Evolutionary conservation across 1,284 basidiomycete species (phyloP).

Genomic region (Phaffia rhodozyma): DNA sequence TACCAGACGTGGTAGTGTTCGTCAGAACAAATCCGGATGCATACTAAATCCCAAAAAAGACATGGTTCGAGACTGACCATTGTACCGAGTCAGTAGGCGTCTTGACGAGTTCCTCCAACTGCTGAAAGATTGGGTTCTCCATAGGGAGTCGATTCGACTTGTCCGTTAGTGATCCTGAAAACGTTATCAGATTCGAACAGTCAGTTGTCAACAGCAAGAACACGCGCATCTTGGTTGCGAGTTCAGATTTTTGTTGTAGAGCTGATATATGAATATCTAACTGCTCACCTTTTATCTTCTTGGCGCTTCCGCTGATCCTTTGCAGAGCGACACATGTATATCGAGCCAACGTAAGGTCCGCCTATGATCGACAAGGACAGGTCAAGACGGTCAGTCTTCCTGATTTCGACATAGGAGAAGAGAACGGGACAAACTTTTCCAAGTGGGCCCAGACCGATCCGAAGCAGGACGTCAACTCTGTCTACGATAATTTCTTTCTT

Average conservation of each 20-base stretch:
- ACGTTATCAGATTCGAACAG: background rate
- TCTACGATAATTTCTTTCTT: slow-evolving; percentile 75
- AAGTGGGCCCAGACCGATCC: slow-evolving; percentile 71
- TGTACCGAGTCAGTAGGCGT: slow-evolving; percentile 68
- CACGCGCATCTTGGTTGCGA: background rate
- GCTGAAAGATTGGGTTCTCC: slow-evolving; percentile 74
- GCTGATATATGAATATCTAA: background rate
- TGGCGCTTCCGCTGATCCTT: slow-evolving; percentile 81
- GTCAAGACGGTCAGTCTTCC: background rate
- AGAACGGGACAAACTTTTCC: slow-evolving; percentile 51
- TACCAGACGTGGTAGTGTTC: slow-evolving; percentile 17
- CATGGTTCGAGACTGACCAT: slow-evolving; percentile 43
- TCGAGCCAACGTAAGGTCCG: slow-evolving; percentile 75
- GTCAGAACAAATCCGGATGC: slow-evolving; percentile 16
- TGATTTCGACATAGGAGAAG: background rate
- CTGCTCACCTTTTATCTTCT: slow-evolving; percentile 80
- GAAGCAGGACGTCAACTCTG: slow-evolving; percentile 70
- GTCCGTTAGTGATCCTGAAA: slow-evolving; percentile 67
- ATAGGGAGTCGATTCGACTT: slow-evolving; percentile 78
- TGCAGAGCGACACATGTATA: slow-evolving; percentile 92
- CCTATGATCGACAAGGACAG: slow-evolving; percentile 36
- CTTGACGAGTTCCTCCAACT: slow-evolving; percentile 66
- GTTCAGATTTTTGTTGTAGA: background rate
- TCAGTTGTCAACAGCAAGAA: background rate
- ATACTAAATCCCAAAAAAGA: too few relatives aligned